Evolutionary conservation across 2,329 filamentous ascomycete species (phyloP), one percentile per base, ranked within the genome.

Genomic region (Arthrinium phaeospermum): DNA sequence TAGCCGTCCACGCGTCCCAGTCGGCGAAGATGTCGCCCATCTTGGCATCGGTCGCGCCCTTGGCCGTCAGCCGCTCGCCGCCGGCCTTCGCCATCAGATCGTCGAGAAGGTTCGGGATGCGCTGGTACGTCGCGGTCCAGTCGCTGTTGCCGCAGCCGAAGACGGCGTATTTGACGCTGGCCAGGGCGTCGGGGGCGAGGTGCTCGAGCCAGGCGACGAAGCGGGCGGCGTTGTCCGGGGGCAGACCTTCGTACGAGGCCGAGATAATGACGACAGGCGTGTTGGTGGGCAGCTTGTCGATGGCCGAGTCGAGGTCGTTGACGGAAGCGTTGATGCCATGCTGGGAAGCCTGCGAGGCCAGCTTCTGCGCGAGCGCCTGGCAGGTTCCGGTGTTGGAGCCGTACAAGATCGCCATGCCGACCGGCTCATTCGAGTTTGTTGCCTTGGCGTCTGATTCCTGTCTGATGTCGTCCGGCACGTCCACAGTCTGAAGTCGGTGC

Each of bases 121-220:
- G 85, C 74, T 94, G 91, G 81, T 91, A 94, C 0, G 92, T 94
- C 46, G 85, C 81, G 0, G 82, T 79, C 89, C 89, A 91, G 73
- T 89, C 83, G 64, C 77, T 76, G 69, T 83, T 80, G 12, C 89
- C 89, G 72, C 85, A 87, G n/a, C 89, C 88, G 77, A 90, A 90
- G 13, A 90, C 84, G 6, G 88, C 85, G 76, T 86, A 90, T n/a
- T 84, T 82, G 3, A 86, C 82, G 24, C 82, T 84, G n/a, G 84
- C 80, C 10, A 89, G 76, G 30, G 83, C 80, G 24, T 19, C 24
- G 14, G 69, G 27, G 30, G 83, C 81, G 10, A 85, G 79, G 6
- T 76, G 81, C 73, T 86, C 83, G 10, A 91, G 80, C 88, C 89
- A 91, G 41, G 85, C 81, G 51, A 87, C 84, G 74, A 91, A 91